phyloP scores from a whole-genome alignment of 345 rosid species.

The Nasturtium officinale region DNA sequence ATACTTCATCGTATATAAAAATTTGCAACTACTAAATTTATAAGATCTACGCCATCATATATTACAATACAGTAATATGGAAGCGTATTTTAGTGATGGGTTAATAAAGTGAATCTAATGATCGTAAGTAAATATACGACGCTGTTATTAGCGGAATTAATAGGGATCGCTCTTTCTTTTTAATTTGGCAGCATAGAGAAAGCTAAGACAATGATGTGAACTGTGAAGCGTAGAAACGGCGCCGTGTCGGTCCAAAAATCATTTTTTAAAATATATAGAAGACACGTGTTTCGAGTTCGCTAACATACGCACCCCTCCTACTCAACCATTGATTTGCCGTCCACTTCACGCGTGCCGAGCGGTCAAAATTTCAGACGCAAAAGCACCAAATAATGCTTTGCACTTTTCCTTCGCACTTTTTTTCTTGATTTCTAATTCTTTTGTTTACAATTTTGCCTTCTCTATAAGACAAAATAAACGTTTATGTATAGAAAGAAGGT shows the following conservation, averaged over 20 bases:
- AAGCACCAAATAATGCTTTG: constrained; percentile 33
- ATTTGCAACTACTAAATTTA: neutral
- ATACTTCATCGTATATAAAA: no score
- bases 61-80: constrained; percentile 4
- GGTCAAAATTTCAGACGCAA: constrained; percentile 58
- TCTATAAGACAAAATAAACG: constrained; percentile 11
- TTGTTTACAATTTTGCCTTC: neutral
- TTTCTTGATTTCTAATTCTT: neutral
- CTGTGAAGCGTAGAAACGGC: constrained; percentile 39
- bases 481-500: neutral
- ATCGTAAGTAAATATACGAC: neutral
- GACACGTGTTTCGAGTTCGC: constrained; percentile 29
- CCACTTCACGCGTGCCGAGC: constrained; percentile 64
- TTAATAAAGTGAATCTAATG: neutral
- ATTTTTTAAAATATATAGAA: neutral
- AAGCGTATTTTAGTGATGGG: neutral
- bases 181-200: neutral
- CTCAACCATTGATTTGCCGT: constrained; percentile 54
- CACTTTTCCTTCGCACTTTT: neutral
- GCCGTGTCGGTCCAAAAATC: constrained; percentile 34
- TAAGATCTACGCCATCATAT: neutral
- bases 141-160: neutral
- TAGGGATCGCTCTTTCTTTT: neutral
- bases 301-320: constrained; percentile 35
- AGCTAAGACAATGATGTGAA: constrained; percentile 23